Conservation (phyloP, 768 basidiomycete species). For the Trametes cinnabarina region DNA sequence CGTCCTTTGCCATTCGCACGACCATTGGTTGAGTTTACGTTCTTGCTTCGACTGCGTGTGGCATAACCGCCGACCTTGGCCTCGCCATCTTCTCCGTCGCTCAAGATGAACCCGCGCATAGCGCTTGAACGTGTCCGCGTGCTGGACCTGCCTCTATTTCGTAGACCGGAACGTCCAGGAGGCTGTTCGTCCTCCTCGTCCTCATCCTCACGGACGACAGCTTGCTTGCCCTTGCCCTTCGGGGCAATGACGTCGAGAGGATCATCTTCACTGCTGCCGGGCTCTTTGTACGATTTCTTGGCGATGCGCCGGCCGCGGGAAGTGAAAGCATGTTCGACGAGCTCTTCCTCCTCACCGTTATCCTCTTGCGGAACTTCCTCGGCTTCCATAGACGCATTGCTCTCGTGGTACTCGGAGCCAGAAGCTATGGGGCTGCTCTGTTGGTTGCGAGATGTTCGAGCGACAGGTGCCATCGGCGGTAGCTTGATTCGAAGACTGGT, state of each 20-base stretch:
- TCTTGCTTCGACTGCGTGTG: slow-evolving; percentile 42
- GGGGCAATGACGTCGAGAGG: slow-evolving; percentile 8
- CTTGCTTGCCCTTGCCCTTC: slow-evolving; percentile 10
- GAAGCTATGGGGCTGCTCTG: slow-evolving; percentile 28
- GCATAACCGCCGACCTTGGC: slow-evolving; percentile 31
- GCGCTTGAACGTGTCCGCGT: slow-evolving; percentile 19
- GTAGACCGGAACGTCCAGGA: slow-evolving; percentile 15
- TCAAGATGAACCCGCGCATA: slow-evolving; percentile 39
- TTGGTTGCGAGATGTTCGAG: slow-evolving; percentile 22
- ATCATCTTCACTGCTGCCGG: slow-evolving; percentile 27
- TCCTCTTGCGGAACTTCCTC: slow-evolving; percentile 26
- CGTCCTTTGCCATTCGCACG: slow-evolving; percentile 28
- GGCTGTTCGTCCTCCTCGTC: slow-evolving; percentile 29
- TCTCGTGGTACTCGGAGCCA: slow-evolving; percentile 36
- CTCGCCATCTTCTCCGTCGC: slow-evolving; percentile 39
- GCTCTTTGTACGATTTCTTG: slow-evolving; percentile 31
- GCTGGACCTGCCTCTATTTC: slow-evolving; percentile 2
- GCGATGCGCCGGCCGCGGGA: slow-evolving; percentile 28
- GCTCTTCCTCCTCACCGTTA: slow-evolving; percentile 22
- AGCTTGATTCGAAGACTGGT: slow-evolving; percentile 21
- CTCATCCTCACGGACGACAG: slow-evolving; percentile 10
- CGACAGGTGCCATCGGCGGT: slow-evolving; percentile 25
- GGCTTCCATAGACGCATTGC: slow-evolving; percentile 32
- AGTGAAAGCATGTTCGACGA: slow-evolving; percentile 20
- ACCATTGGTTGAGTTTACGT: slow-evolving; percentile 25